Base-by-base conservation (phyloP, 2,329 filamentous ascomycete species). In the Stagonosporopsis vannaccii region DNA sequence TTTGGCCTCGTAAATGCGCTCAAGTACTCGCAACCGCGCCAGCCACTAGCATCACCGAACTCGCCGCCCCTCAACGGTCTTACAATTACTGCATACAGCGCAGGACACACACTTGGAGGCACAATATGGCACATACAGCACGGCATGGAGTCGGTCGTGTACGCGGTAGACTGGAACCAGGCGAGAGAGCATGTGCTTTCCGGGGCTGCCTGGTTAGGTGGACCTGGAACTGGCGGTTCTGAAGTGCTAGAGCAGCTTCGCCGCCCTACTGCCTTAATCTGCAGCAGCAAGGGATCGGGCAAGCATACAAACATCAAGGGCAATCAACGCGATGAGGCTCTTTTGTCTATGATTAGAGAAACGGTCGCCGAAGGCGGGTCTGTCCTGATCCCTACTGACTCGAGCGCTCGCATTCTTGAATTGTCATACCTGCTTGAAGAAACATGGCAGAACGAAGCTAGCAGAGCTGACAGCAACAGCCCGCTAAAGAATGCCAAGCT, bases 51-150 rank as follows among this genome's bases (percentile, higher is more conserved):
- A 0, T 95, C 92, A 5, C 89, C 92, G 0, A 96, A 92, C 71
- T 96, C 92, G 2, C 92, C 93, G 4, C 90, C 94, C 1, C 82
- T 97, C 15, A 93, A 95, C 65, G 93, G 93, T 4, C 85, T 99
- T 17, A 97, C 92, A 2, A 91, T 99, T 63, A 99, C 95, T 0
- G 95, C 95, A 0, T 98, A 98, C 79, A 96, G 96, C 77, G 92
- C 95, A 7, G 95, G 95, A 61, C 94, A 97, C 73, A 97, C 94
- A 0, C 85, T 98, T 0, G 95, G 95, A 75, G 95, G 95, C 52
- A 98, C 95, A 22, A 97, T 99, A 80, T 99, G 95, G 95, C 94
- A 98, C 70, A 93, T 99, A 62, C 94, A 98, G 70, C 92, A 98
- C 79, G 92, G 93, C 0, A 84, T 97, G 72, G 95, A 99, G 75